A percentile compares a stretch with the other conserved stretches of the same genome.
Conservation (phyloP, 441 rosid genomes). For the Bocquillonia castaneifolia region DNA sequence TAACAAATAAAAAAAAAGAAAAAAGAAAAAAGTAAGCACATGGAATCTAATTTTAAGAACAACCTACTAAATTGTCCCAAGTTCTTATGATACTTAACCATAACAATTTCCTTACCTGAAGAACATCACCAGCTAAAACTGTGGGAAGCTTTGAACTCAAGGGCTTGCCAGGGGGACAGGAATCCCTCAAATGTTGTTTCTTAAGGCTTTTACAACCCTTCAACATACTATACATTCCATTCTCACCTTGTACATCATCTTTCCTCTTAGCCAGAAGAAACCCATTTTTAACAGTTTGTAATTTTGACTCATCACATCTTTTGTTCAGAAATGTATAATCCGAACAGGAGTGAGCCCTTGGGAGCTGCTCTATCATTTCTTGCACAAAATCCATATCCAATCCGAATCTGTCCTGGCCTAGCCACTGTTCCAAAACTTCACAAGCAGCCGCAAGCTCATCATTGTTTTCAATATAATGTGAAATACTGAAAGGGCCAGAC, state of each 20-base stretch:
- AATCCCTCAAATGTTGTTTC: constrained; percentile 16
- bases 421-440: constrained; percentile 38
- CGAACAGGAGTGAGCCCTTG: constrained; percentile 36
- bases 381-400: constrained; percentile 49
- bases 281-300: constrained; percentile 38
- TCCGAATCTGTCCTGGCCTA: constrained; percentile 55
- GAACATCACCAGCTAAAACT: constrained; percentile 41
- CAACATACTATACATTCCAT: constrained; percentile 18
- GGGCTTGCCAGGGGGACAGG: constrained; percentile 35
- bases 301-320: constrained; percentile 28
- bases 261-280: constrained; percentile 34
- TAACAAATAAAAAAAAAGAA: constrained; percentile 25
- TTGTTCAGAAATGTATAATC: constrained; percentile 33
- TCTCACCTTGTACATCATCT: constrained; percentile 25
- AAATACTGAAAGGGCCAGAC: constrained; percentile 26
- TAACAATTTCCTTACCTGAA: constrained; percentile 40
- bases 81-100: constrained; percentile 1
- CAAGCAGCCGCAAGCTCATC: constrained; percentile 29
- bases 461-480: constrained; percentile 25
- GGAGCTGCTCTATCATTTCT: constrained; percentile 52
- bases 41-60: background rate
- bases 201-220: constrained; percentile 21
- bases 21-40: constrained; percentile 10
- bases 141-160: constrained; percentile 39
- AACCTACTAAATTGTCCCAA: constrained; percentile 6